Conservation (phyloP, 2,329 filamentous ascomycete species). For the Apiospora rasikravindrae region DNA sequence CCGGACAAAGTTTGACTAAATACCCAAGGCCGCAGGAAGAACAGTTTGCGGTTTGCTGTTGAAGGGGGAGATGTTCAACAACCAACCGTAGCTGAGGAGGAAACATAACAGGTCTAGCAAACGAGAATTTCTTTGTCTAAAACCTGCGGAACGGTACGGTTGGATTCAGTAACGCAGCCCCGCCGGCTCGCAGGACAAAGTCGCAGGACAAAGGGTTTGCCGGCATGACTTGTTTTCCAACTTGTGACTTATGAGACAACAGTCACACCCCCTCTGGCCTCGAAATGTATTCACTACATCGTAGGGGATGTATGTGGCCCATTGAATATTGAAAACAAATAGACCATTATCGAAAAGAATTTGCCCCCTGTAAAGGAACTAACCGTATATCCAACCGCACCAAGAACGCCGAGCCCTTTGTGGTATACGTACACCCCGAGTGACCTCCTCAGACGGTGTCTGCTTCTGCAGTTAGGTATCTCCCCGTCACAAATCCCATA, state of each 20-base stretch:
- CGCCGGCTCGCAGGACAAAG: background rate
- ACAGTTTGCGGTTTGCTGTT: background rate
- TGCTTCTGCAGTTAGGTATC: background rate
- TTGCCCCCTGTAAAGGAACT: background rate
- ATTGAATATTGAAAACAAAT: background rate
- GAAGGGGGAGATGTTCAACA: background rate
- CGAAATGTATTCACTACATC: background rate
- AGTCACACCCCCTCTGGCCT: background rate
- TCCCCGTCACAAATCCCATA: background rate
- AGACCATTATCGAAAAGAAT: no score
- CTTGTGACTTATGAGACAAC: background rate
- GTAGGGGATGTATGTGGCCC: no score
- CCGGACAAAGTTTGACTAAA: background rate
- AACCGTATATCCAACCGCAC: background rate
- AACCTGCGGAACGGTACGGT: background rate
- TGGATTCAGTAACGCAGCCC: background rate
- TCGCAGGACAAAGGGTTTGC: background rate
- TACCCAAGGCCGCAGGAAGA: background rate
- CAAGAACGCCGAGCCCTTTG: background rate
- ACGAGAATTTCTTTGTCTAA: background rate
- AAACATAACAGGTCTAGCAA: background rate
- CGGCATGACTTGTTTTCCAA: background rate
- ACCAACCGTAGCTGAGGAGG: background rate
- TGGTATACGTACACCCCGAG: background rate
- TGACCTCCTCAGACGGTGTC: background rate